These are phyloP conservation scores for Saccharomyces hybrid DNA, from an alignment of 1,139 yeast genomes.

Conservation along the genomic window DNA sequence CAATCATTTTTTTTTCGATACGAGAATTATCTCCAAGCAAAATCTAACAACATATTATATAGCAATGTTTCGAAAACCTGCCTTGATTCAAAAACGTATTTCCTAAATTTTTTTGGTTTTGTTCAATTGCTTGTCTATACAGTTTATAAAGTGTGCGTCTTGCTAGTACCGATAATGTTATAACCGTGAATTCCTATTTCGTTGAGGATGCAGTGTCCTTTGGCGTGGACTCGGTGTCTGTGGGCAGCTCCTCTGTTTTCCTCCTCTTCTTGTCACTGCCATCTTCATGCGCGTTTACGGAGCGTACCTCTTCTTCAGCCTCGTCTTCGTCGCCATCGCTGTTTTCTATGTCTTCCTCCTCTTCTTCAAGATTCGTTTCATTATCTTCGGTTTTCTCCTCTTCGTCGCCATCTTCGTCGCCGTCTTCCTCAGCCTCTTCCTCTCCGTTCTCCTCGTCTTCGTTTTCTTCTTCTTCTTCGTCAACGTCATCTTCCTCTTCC, in stretches of 20 bases:
- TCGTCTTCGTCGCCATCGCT: slow-evolving; percentile 29
- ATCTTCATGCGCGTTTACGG: slow-evolving; percentile 8
- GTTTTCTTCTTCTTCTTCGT: slow-evolving; percentile 38
- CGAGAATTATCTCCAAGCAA: too few species aligned
- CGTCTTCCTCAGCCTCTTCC: slow-evolving; percentile 33
- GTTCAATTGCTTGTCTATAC: background rate
- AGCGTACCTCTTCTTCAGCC: slow-evolving; percentile 21
- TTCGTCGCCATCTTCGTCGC: slow-evolving; percentile 35
- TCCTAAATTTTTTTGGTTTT: too few species aligned
- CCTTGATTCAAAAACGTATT: too few species aligned
- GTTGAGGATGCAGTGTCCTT: background rate
- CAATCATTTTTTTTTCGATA: slow-evolving; percentile 30
- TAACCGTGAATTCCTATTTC: background rate
- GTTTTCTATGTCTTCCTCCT: slow-evolving; percentile 31
- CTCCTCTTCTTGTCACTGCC: slow-evolving; percentile 11
- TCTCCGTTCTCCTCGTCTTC: slow-evolving; percentile 37
- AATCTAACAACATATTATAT: too few species aligned
- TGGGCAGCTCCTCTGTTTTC: slow-evolving; percentile 12
- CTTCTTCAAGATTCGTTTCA: slow-evolving; percentile 33
- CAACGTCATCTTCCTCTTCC: slow-evolving; percentile 46
- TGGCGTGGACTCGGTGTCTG: background rate
- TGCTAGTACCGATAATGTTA: background rate
- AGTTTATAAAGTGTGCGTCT: background rate
- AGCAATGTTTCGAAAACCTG: too few species aligned
- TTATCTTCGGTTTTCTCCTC: slow-evolving; percentile 36